Conservation (phyloP, 495 filamentous ascomycete species). For the Trichocladium antarcticum region DNA sequence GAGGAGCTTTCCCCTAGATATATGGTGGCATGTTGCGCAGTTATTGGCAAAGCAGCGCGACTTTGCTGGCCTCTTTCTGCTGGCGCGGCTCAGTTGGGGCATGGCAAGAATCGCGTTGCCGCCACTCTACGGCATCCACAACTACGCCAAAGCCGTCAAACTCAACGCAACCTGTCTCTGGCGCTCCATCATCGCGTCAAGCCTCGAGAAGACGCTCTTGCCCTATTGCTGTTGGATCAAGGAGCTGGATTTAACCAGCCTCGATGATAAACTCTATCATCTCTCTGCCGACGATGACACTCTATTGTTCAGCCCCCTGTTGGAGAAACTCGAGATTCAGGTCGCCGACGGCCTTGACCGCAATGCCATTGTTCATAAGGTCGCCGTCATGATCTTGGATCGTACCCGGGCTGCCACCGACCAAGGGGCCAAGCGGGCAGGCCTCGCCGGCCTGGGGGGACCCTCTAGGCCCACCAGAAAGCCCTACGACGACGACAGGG, state of each 20-base stretch:
- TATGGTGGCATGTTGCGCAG: constrained; percentile 48
- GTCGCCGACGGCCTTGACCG: constrained; percentile 6
- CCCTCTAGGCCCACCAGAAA: constrained; percentile 16
- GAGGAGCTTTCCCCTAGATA: constrained; percentile 45
- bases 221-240: constrained; percentile 62
- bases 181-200: constrained; percentile 59
- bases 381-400: constrained; percentile 24
- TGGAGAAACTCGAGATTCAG: constrained; percentile 28
- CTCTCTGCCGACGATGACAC: not conserved
- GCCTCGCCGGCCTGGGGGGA: constrained; percentile 41
- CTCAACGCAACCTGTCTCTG: constrained; percentile 46
- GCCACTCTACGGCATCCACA: constrained; percentile 46
- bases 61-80: constrained; percentile 48
- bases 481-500: constrained; percentile 28
- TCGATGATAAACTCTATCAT: constrained; percentile 10
- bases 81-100: constrained; percentile 38
- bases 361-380: constrained; percentile 16
- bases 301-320: constrained; percentile 42
- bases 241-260: constrained; percentile 43
- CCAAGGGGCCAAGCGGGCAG: constrained; percentile 18
- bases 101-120: constrained; percentile 48
- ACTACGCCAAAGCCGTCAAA: constrained; percentile 10
- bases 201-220: constrained; percentile 49
- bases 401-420: constrained; percentile 28
- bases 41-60: constrained; percentile 42